Conservation (phyloP, 2,329 filamentous ascomycete genomes). For the Neopestalotiopsis rosae region DNA sequence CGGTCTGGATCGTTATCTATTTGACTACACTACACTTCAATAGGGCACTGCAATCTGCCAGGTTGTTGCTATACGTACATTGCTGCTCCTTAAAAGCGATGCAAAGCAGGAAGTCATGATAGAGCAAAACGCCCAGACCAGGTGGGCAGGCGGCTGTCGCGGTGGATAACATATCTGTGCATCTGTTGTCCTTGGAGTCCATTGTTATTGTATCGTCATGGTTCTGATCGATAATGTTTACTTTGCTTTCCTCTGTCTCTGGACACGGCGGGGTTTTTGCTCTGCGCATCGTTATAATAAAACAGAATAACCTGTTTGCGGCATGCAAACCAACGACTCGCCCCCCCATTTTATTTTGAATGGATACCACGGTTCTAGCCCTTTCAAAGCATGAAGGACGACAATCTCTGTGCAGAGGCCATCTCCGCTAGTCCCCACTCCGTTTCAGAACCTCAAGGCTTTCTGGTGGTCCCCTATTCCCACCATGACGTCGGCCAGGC, state of each 20-base stretch:
- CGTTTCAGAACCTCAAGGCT: slow-evolving; percentile 13
- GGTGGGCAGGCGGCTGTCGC: background rate
- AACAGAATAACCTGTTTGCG: background rate
- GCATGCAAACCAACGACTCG: background rate
- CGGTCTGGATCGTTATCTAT: background rate
- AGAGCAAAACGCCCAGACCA: background rate
- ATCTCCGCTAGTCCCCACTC: background rate
- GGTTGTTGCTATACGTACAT: background rate
- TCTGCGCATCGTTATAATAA: background rate
- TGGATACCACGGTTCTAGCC: slow-evolving; percentile 5
- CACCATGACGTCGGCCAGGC: slow-evolving; percentile 12
- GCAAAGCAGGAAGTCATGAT: background rate
- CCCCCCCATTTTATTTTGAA: background rate
- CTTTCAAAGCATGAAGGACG: background rate
- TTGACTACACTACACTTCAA: too few relatives aligned
- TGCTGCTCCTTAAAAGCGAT: background rate
- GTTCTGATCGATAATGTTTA: background rate
- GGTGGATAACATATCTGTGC: background rate
- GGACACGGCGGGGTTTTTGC: background rate
- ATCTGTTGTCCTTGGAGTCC: background rate
- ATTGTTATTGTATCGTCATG: background rate
- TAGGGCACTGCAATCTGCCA: too few relatives aligned
- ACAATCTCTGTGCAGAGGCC: slow-evolving; percentile 6
- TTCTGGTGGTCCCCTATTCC: background rate
- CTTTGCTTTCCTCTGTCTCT: too few relatives aligned